Evolutionary conservation across 352 stramenopile species (phyloP).

Genomic region (Phytophthora cryptogea): DNA sequence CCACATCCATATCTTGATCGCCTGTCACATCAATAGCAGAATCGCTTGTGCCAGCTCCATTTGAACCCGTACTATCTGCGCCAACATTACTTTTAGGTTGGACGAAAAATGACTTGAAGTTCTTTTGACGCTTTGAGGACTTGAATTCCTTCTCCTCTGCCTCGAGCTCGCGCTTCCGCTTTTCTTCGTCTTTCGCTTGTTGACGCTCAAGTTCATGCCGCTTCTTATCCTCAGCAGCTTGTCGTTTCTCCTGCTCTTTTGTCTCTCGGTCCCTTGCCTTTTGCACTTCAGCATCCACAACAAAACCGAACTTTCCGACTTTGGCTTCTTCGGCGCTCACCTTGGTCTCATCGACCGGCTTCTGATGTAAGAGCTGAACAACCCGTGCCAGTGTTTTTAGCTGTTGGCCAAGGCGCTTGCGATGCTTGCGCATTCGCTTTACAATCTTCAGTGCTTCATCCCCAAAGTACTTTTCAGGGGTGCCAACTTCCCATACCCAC

Average conservation of each 20-base stretch:
- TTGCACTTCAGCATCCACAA: conserved; percentile 65
- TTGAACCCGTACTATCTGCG: not conserved
- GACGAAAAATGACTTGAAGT: conserved; percentile 67
- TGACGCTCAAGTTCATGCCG: conserved; percentile 56
- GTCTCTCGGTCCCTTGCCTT: conserved; percentile 56
- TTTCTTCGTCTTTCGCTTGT: conserved; percentile 66
- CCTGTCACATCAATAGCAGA: conserved; percentile 28
- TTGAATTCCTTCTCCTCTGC: conserved; percentile 41
- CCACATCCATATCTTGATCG: conserved; percentile 10
- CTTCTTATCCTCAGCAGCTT: conserved; percentile 63
- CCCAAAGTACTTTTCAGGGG: conserved; percentile 69
- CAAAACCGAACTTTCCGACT: conserved; percentile 72
- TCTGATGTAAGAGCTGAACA: conserved; percentile 68
- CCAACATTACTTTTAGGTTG: conserved; percentile 27
- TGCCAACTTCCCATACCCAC: conserved; percentile 87
- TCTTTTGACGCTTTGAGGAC: conserved; percentile 66
- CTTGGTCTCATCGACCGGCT: conserved; percentile 74
- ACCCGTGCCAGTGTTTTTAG: conserved; percentile 72
- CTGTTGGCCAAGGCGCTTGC: conserved; percentile 72
- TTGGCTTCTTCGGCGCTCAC: conserved; percentile 84
- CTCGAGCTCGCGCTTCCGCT: conserved; percentile 54
- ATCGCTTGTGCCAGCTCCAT: conserved; percentile 11
- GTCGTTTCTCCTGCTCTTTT: conserved; percentile 68
- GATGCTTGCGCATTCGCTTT: conserved; percentile 81
- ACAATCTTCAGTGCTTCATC: conserved; percentile 76